Base-by-base conservation (phyloP, 192 early-diverging fungal species). In the Helicostylum pulchrum region DNA sequence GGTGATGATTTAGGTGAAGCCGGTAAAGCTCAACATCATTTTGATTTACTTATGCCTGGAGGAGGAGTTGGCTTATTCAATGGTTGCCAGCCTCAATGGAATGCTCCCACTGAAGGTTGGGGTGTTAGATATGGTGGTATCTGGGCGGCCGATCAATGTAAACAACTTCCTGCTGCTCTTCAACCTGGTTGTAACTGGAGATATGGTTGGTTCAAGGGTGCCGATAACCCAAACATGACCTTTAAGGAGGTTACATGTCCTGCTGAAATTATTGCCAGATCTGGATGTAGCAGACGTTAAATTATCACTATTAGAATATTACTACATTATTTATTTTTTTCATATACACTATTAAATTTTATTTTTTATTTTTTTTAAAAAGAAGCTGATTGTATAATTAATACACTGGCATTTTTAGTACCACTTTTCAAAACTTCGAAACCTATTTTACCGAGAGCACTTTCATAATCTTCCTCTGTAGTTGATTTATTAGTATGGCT, bases 1-100 rank as follows among this genome's bases (percentile, higher is more conserved):
- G 68, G 68, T 20, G 68, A 46, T 7, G 68, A 70, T 21, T 31
- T 64, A 8, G 54, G 53, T 5, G 43, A 19, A 26, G 26, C 26
- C 26, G 36, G 9, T 39, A 39, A 39, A 39, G 7, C 0, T 4
- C 30, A 55, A 34, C 55, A 56, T 7, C 61, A 70, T n/a, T 70
- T 70, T 45, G 68, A 70, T 52, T 46, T 70, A 11, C 68, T 64
- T 11, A 39, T 70, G 2, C 68, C 68, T 15, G 68, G 62, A 9
- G 68, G 68, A 8, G 68, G 68, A 17, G 68, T 70, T n/a, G 68
- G 68, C 43, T 21, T 64, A 7, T 70, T 64, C 54, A 64, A 70
- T 21, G 68, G 55, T 9, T 70, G 68, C 17, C 6, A 30, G 26
- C 11, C 54, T 23, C 62, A 70, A n/a, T 68, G 60, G 59, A 34